Evolutionary conservation across 768 basidiomycete species (phyloP).

Genomic region (Phaffia australis): DNA sequence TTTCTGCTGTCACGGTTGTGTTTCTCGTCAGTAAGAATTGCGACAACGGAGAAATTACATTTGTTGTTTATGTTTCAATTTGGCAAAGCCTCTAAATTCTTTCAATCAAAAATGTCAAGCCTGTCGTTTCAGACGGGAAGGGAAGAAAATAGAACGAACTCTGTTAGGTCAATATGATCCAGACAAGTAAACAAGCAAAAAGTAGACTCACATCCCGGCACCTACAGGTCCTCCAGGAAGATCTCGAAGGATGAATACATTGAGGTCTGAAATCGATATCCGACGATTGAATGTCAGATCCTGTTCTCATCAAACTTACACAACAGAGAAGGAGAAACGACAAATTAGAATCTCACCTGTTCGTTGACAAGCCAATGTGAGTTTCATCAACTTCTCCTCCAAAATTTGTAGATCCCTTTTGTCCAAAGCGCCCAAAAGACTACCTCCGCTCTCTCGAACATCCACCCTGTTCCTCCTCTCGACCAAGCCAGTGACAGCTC

Average conservation of each 20-base stretch:
- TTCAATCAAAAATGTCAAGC: too few species aligned
- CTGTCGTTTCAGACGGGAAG: too few species aligned
- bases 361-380: slow-evolving; percentile 69
- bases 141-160: too few species aligned
- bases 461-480: slow-evolving; percentile 71
- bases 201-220: too few species aligned
- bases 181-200: too few species aligned
- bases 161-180: too few species aligned
- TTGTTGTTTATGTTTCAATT: too few species aligned
- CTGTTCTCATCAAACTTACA: background rate
- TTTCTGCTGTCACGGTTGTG: too few species aligned
- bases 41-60: too few species aligned
- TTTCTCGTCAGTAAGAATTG: too few species aligned
- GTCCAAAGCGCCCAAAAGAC: slow-evolving; percentile 61
- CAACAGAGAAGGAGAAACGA: background rate
- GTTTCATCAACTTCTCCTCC: slow-evolving; percentile 60
- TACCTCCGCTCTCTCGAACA: slow-evolving; percentile 60
- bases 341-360: slow-evolving; percentile 37
- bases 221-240: slow-evolving; percentile 42
- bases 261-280: slow-evolving; percentile 47
- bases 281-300: background rate
- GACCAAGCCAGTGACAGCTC: slow-evolving; percentile 61
- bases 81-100: too few species aligned
- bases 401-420: slow-evolving; percentile 61
- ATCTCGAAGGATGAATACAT: slow-evolving; percentile 80